phyloP scores from a whole-genome alignment of 2,329 filamentous ascomycete species.

The Xylaria sp. region DNA sequence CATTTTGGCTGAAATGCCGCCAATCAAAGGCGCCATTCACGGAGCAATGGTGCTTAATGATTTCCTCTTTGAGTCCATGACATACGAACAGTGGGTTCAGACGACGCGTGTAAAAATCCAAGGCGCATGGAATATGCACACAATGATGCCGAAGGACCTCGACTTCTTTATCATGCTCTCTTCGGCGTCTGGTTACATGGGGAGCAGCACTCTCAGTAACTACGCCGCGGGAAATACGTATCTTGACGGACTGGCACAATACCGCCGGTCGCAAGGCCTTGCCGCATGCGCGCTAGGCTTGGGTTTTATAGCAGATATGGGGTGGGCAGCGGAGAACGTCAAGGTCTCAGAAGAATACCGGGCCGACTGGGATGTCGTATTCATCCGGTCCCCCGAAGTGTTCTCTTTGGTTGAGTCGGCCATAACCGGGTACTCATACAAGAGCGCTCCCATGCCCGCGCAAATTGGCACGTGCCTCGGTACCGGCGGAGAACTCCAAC shows the following conservation, averaged over 20 bases:
- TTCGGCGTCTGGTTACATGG: slow-evolving; percentile 25
- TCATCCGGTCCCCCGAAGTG: slow-evolving; percentile 1
- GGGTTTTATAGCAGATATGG: slow-evolving; percentile 11
- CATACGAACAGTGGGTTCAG: slow-evolving; percentile 17
- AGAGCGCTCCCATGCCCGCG: slow-evolving; percentile 2
- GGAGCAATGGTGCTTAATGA: slow-evolving; percentile 43
- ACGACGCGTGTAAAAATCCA: slow-evolving; percentile 32
- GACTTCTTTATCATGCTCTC: slow-evolving; percentile 43
- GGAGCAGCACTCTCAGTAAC: background rate
- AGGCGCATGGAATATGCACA: slow-evolving; percentile 35
- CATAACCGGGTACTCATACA: slow-evolving; percentile 1
- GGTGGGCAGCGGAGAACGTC: slow-evolving; percentile 9
- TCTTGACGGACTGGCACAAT: slow-evolving; percentile 7
- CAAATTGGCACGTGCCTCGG: slow-evolving; percentile 14
- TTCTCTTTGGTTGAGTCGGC: slow-evolving; percentile 12
- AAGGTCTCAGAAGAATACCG: slow-evolving; percentile 13
- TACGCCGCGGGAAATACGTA: slow-evolving; percentile 13
- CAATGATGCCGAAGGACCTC: slow-evolving; percentile 21
- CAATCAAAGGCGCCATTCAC: slow-evolving; percentile 13
- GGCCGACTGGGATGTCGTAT: slow-evolving; percentile 8
- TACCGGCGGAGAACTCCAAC: slow-evolving; percentile 16
- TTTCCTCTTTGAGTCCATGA: slow-evolving; percentile 23
- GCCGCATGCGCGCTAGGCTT: slow-evolving; percentile 8
- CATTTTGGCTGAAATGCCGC: slow-evolving; percentile 4
- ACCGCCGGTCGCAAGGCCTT: slow-evolving; percentile 6